Evolutionary conservation across 83 land plant genomes (phyloP), one percentile per base, ranked within the genome.

Genomic region (Isoetes engelmannii): DNA sequence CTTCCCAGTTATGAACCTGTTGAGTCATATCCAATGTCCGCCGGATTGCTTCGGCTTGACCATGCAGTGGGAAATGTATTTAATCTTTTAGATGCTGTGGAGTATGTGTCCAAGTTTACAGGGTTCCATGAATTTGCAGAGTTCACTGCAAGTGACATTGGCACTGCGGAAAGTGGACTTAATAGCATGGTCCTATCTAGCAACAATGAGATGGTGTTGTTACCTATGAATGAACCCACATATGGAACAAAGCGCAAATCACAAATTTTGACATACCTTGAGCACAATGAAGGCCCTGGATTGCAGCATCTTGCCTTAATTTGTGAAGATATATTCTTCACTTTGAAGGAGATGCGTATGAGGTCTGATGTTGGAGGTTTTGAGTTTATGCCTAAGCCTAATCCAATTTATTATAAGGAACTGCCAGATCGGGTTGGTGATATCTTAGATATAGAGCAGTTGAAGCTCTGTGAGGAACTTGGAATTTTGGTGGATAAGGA

Each of bases 61-160:
- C 97, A 95, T 66, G 94, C 93, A 1, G 99, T 91, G 0, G 99
- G 97, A 20, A 95, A 95, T 74, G 99, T 95, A 51, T 76, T 78
- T 20, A 74, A 81, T 20, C 79, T 95, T 28, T 75, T 55, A 42
- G 80, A 84, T 41, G 82, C 77, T 5, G 86, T 95, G 63, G 57
- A 74, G 5, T 84, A 95, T 77, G 51, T 95, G 45, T 79, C 85
- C 12, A 67, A 61, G 43, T 91, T 95, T 69, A 87, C 92, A 5
- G 99, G 99, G 28, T 95, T 95, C 57, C 99, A 95, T 63, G 89
- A 87, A 68, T 91, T 95, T 73, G 99, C 99, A 0, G 97, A 95
- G 72, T 95, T 91, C 75, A 84, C 91, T 19, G 82, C 99, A n/a
- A 97, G 89, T 50, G 99, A 95, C 50, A 87, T 95, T 54, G 99